Conservation (phyloP, 1,284 basidiomycete genomes). For the Wallemia mellicola region DNA sequence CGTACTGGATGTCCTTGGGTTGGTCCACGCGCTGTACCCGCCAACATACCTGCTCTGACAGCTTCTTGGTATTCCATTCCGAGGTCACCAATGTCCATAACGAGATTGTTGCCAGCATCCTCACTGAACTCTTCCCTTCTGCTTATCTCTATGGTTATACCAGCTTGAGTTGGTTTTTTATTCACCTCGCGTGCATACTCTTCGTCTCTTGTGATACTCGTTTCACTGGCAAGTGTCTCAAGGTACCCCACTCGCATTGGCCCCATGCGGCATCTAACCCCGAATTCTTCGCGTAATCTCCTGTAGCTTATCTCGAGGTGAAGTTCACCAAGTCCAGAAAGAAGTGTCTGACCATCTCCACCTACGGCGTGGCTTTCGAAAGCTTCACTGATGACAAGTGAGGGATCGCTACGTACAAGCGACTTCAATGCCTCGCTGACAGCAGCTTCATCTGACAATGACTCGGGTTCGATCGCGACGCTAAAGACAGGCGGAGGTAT, state of each 20-base stretch:
- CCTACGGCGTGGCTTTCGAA: slow-evolving; percentile 23
- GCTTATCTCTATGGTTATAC: slow-evolving; percentile 23
- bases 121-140: slow-evolving; percentile 13
- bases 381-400: slow-evolving; percentile 25
- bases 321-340: slow-evolving; percentile 53
- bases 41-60: not conserved
- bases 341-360: slow-evolving; percentile 42
- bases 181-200: not conserved
- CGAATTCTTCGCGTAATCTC: slow-evolving; percentile 47
- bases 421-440: slow-evolving; percentile 43
- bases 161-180: slow-evolving; percentile 16
- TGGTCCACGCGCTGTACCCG: not conserved
- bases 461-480: slow-evolving; percentile 12
- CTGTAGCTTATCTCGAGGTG: slow-evolving; percentile 65
- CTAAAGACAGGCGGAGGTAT: slow-evolving; percentile 44
- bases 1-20: not conserved
- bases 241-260: slow-evolving; percentile 46
- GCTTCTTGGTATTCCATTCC: not conserved
- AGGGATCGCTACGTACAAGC: slow-evolving; percentile 57
- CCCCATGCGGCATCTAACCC: slow-evolving; percentile 44
- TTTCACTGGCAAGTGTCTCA: slow-evolving; percentile 27
- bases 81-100: too few relatives aligned
- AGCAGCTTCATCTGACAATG: slow-evolving; percentile 15
- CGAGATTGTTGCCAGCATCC: too few relatives aligned
- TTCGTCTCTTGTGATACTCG: not conserved